Conservation (phyloP, 2,329 filamentous ascomycete genomes). For the Hypomyces perniciosus region DNA sequence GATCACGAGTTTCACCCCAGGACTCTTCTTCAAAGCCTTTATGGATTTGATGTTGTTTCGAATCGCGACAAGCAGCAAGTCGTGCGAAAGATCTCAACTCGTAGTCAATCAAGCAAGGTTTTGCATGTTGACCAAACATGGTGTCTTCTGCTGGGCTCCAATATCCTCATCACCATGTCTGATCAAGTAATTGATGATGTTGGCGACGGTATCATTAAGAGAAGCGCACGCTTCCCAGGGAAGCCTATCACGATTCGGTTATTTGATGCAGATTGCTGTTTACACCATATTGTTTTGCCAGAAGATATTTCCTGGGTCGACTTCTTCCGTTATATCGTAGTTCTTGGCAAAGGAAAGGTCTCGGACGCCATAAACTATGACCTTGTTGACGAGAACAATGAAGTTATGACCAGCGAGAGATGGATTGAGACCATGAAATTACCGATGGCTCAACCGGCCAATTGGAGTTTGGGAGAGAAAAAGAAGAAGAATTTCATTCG, state of each 20-base stretch:
- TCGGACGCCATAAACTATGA: not conserved
- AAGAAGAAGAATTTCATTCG: no score
- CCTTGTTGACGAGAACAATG: not conserved
- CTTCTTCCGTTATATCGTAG: not conserved
- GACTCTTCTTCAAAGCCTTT: constrained; percentile 4
- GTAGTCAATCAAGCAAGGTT: not conserved
- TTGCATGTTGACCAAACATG: constrained; percentile 3
- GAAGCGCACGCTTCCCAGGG: not conserved
- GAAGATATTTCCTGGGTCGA: constrained; percentile 1
- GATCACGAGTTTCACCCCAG: not conserved
- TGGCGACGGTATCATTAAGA: not conserved
- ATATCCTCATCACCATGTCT: constrained; percentile 3
- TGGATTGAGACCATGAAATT: constrained; percentile 1
- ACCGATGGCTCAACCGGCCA: no score
- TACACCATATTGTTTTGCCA: not conserved
- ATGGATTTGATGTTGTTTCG: constrained; percentile 2
- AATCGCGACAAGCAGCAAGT: constrained; percentile 1
- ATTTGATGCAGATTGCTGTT: not conserved
- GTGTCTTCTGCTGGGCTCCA: constrained; percentile 1
- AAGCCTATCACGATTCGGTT: not conserved
- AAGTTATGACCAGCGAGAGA: not conserved
- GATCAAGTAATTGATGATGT: not conserved
- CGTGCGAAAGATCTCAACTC: not conserved
- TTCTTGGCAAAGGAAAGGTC: not conserved
- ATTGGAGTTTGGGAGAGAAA: no score